Evolutionary conservation across 73 alveolate species (phyloP).

Genomic region (Loxodes magnus): DNA sequence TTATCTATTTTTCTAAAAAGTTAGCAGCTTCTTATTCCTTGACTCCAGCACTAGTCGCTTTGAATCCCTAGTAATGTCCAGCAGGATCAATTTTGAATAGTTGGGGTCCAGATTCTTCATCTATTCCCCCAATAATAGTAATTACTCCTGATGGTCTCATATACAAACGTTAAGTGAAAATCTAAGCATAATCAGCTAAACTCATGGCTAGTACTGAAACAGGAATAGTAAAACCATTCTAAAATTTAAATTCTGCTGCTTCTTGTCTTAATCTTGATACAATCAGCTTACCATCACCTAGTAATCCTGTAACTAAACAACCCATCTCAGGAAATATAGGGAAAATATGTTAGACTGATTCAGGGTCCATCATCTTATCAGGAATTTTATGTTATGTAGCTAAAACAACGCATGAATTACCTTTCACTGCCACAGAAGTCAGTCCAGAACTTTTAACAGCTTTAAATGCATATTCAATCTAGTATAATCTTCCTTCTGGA

Average conservation of each 20-base stretch:
- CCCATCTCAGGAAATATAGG: conserved; percentile 74
- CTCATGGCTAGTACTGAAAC: conserved; percentile 83
- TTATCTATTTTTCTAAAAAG: conserved; percentile 71
- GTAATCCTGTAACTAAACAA: conserved; percentile 68
- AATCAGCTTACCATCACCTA: conserved; percentile 68
- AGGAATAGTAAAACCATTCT: conserved; percentile 82
- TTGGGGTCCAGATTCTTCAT: conserved; percentile 92
- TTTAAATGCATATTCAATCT: conserved; percentile 88
- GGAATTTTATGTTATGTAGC: conserved; percentile 38
- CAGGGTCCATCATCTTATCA: conserved; percentile 83
- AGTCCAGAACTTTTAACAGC: conserved; percentile 87
- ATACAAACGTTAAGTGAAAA: conserved; percentile 73
- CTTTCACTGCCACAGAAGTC: conserved; percentile 89
- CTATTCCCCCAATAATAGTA: conserved; percentile 72
- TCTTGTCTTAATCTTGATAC: conserved; percentile 69
- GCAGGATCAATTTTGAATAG: conserved; percentile 90
- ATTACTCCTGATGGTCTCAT: conserved; percentile 74
- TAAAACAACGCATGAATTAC: conserved; percentile 78
- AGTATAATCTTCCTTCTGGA: conserved; percentile 90
- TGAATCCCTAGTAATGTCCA: conserved; percentile 81
- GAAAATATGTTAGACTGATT: conserved; percentile 80
- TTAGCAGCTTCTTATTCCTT: conserved; percentile 91
- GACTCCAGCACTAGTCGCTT: conserved; percentile 73
- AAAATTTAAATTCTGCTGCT: conserved; percentile 83
- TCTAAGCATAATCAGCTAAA: conserved; percentile 67